phyloP scores from a whole-genome alignment of 495 filamentous ascomycete genomes.

The Trichoderma gamsii region DNA sequence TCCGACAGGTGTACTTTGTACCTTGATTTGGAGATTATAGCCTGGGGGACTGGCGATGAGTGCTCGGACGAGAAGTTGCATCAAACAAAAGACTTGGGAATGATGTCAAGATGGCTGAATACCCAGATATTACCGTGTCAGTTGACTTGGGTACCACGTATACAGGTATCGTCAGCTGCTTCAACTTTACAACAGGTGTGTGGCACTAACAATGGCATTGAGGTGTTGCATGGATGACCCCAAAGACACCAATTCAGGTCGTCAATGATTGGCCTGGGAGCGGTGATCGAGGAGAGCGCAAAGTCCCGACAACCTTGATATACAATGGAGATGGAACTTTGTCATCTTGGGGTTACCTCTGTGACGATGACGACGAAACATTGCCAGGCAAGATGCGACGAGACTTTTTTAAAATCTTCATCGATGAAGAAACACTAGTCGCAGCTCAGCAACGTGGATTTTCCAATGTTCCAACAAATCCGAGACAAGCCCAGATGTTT shows the following conservation, averaged over 20 bases:
- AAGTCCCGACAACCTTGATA: slow-evolving; percentile 53
- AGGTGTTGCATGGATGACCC: slow-evolving; percentile 52
- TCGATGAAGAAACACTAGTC: slow-evolving; percentile 37
- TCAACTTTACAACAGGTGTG: slow-evolving; percentile 13
- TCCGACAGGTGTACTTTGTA: not conserved
- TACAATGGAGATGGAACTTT: slow-evolving; percentile 39
- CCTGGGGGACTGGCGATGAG: not conserved
- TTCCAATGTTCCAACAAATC: slow-evolving; percentile 25
- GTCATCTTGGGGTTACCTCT: slow-evolving; percentile 53
- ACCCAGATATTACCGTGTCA: slow-evolving; percentile 52
- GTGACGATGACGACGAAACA: slow-evolving; percentile 39
- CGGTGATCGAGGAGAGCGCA: slow-evolving; percentile 44
- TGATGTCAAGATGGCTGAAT: slow-evolving; percentile 3
- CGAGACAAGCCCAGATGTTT: slow-evolving; percentile 46
- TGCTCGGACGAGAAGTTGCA: not conserved
- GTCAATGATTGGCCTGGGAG: slow-evolving; percentile 59
- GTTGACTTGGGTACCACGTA: slow-evolving; percentile 60
- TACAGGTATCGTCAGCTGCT: slow-evolving; percentile 34
- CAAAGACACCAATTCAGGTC: slow-evolving; percentile 43
- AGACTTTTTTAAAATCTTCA: slow-evolving; percentile 59
- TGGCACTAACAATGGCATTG: slow-evolving; percentile 6
- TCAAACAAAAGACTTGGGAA: not conserved
- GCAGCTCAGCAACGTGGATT: slow-evolving; percentile 34
- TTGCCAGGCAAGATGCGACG: slow-evolving; percentile 30
- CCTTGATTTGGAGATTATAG: not conserved